Evolutionary conservation across 148 eudicot species (phyloP).

Genomic region (Spergularia bocconei): DNA sequence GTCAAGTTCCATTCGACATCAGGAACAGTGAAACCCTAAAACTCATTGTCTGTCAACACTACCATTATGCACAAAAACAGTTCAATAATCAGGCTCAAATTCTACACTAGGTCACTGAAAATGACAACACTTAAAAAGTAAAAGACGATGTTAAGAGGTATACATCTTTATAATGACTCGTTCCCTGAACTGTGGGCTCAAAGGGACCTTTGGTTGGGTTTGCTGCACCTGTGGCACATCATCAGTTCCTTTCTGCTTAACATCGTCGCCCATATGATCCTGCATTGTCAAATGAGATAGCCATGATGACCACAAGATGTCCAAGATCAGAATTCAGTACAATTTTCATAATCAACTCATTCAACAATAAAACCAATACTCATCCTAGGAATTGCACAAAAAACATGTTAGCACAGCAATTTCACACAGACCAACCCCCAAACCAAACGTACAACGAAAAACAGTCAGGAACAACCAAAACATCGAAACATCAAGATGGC

Average conservation of each 20-base stretch:
- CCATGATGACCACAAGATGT: neutral
- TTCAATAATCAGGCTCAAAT: neutral
- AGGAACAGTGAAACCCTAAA: neutral
- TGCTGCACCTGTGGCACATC: slow-evolving; percentile 8
- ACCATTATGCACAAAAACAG: neutral
- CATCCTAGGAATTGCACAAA: neutral
- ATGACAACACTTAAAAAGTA: neutral
- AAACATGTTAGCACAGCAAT: neutral
- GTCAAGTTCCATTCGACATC: neutral
- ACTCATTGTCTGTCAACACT: neutral
- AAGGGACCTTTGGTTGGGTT: neutral
- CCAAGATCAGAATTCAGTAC: neutral
- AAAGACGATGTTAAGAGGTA: neutral
- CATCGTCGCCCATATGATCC: slow-evolving; percentile 18
- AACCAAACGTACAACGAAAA: neutral
- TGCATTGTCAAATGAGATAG: slow-evolving; percentile 4
- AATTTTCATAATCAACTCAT: neutral
- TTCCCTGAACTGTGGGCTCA: slow-evolving; percentile 6
- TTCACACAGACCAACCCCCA: too few relatives aligned
- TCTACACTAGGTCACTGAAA: neutral
- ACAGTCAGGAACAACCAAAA: neutral
- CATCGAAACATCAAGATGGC: neutral
- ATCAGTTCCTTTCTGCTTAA: neutral
- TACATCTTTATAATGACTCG: slow-evolving; percentile 12
- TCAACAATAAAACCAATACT: neutral